phyloP scores from a whole-genome alignment of 202 grass and related monocot species.

The Schoenoplectus triqueter region DNA sequence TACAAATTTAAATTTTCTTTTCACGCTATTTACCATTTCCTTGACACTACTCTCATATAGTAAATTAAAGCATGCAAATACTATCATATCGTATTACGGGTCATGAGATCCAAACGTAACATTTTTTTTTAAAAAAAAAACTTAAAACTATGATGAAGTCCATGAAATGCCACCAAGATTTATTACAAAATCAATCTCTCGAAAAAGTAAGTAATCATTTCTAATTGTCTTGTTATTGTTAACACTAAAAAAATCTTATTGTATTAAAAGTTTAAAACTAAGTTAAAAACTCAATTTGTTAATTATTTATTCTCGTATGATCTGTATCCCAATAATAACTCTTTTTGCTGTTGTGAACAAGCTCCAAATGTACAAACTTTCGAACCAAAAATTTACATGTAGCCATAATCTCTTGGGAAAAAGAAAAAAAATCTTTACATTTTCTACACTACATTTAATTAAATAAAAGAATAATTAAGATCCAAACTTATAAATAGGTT shows the following conservation, averaged over 20 bases:
- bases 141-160: not conserved
- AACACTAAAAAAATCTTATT: not conserved
- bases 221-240: not conserved
- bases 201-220: not conserved
- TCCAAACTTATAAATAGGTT: too few species aligned
- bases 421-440: not conserved
- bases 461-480: constrained; percentile 3
- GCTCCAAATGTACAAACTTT: not conserved
- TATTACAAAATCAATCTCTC: not conserved
- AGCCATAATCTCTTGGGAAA: not conserved
- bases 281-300: too few species aligned
- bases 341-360: not conserved
- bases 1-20: too few species aligned
- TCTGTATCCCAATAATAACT: not conserved
- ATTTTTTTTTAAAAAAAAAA: not conserved
- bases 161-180: not conserved
- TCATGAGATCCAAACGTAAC: not conserved
- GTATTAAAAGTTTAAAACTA: too few species aligned
- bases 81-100: too few species aligned
- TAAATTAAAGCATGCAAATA: too few species aligned
- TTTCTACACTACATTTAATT: not conserved
- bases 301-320: too few species aligned
- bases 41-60: too few species aligned
- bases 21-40: too few species aligned
- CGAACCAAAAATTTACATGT: not conserved